Evolutionary conservation across 2,329 filamentous ascomycete genomes (phyloP).

Genomic region (Celoporthe dispersa): DNA sequence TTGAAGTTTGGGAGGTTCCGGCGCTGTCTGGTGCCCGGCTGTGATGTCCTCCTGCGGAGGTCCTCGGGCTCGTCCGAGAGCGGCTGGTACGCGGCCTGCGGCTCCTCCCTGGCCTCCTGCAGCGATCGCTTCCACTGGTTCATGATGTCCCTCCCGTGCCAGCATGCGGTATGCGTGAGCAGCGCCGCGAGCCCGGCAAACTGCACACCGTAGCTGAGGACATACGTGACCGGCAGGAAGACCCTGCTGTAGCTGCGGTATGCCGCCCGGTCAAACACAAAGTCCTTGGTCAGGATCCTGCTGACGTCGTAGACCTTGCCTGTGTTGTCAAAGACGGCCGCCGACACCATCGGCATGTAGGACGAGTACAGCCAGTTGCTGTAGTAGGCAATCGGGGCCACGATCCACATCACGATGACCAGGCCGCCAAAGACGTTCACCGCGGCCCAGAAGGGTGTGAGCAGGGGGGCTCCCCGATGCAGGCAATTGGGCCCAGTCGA

Average conservation of each 20-base stretch:
- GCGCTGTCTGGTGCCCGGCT: slow-evolving; percentile 8
- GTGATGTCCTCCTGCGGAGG: slow-evolving; percentile 23
- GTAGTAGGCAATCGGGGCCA: slow-evolving; percentile 82
- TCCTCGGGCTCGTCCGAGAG: slow-evolving; percentile 33
- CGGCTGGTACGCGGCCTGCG: slow-evolving; percentile 58
- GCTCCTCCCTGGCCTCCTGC: slow-evolving; percentile 61
- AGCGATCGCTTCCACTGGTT: slow-evolving; percentile 74
- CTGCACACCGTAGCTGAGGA: slow-evolving; percentile 83
- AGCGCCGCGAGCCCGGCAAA: slow-evolving; percentile 82
- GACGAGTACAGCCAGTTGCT: slow-evolving; percentile 78
- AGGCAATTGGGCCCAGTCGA: slow-evolving; percentile 92
- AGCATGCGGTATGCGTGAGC: slow-evolving; percentile 79
- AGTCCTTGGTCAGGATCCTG: slow-evolving; percentile 77
- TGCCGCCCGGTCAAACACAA: slow-evolving; percentile 75
- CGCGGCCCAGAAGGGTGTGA: slow-evolving; percentile 86
- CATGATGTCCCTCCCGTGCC: slow-evolving; percentile 85
- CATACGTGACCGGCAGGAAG: slow-evolving; percentile 85
- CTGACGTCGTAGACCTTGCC: slow-evolving; percentile 81
- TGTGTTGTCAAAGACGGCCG: slow-evolving; percentile 83
- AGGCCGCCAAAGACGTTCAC: slow-evolving; percentile 83
- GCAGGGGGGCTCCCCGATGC: slow-evolving; percentile 82
- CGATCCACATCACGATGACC: slow-evolving; percentile 82
- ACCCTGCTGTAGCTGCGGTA: slow-evolving; percentile 84
- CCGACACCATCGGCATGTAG: slow-evolving; percentile 85
- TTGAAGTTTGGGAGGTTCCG: slow-evolving; percentile 33